These are phyloP conservation scores for Trichoderma gracile DNA, from an alignment of 2,329 filamentous ascomycete species.

Conservation along the genomic window DNA sequence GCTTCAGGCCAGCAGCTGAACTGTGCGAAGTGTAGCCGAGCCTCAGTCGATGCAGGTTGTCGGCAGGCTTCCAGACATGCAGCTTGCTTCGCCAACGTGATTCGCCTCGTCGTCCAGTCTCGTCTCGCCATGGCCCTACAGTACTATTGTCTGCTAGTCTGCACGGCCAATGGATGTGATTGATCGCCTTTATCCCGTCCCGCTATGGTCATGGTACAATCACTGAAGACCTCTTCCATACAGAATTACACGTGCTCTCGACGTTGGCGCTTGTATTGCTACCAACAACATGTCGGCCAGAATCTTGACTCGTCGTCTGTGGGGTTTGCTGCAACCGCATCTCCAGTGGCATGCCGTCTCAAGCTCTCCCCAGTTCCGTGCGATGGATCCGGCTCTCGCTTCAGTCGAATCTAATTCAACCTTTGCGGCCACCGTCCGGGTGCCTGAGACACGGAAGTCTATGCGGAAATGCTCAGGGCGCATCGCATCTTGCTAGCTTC, in stretches of 20 bases:
- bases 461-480: neutral
- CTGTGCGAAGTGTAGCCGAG: conserved; percentile 8
- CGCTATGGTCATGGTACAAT: neutral
- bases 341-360: neutral
- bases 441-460: neutral
- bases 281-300: neutral
- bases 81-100: conserved; percentile 24
- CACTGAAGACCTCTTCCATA: too few relatives aligned
- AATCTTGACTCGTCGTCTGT: conserved; percentile 15
- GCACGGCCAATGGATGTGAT: neutral
- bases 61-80: conserved; percentile 19
- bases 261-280: neutral
- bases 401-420: neutral
- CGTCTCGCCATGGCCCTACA: neutral
- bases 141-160: conserved; percentile 15
- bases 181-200: neutral
- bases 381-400: neutral
- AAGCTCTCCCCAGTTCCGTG: conserved; percentile 1
- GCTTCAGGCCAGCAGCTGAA: neutral
- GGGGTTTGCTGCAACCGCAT: neutral
- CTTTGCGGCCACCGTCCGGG: neutral
- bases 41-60: conserved; percentile 1
- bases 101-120: conserved; percentile 10
- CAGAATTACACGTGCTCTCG: too few relatives aligned
- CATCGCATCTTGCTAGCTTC: neutral